Percentiles rank a stretch among this genome's conserved stretches.
Evolutionary conservation across 176 grass and related monocot species (phyloP).

Genomic region (Typha latifolia): DNA sequence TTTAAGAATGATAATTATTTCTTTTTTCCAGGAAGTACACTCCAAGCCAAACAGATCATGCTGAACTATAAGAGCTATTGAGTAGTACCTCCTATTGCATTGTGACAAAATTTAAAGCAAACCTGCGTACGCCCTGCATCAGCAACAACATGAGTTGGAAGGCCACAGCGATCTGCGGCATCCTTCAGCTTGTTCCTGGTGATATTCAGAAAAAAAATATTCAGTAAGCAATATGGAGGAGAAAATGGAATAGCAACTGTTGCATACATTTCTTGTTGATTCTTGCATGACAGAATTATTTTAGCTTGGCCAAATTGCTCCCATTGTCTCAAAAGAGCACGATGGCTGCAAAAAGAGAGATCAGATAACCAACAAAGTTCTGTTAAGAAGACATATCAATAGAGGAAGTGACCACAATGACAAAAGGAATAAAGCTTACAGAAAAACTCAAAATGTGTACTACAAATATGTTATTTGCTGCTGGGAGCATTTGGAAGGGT

Average conservation of each 20-base stretch:
- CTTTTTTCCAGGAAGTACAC: not conserved
- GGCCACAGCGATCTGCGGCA: slow-evolving; percentile 54
- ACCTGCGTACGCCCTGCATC: slow-evolving; percentile 97
- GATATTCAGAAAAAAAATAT: slow-evolving; percentile 7
- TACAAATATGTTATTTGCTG: too few relatives aligned
- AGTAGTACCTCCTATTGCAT: not conserved
- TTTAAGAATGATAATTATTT: not conserved
- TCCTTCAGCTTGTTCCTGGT: slow-evolving; percentile 83
- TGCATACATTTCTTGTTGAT: slow-evolving; percentile 90
- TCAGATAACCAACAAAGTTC: not conserved
- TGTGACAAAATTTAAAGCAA: slow-evolving; percentile 15
- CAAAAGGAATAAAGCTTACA: too few relatives aligned
- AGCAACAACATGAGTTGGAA: slow-evolving; percentile 82
- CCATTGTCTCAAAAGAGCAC: slow-evolving; percentile 73
- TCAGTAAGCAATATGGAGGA: not conserved
- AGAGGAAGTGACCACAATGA: too few relatives aligned
- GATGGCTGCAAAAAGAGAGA: slow-evolving; percentile 45
- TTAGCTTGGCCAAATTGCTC: slow-evolving; percentile 94
- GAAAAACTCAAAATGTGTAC: too few relatives aligned
- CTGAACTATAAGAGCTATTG: not conserved
- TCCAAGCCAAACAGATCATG: not conserved
- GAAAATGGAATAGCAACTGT: not conserved
- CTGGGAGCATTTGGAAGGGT: too few relatives aligned
- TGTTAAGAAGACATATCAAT: too few relatives aligned
- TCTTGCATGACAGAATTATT: slow-evolving; percentile 91